Conservation (phyloP, 164 flowering plant species). For the Magnolia sinica region DNA sequence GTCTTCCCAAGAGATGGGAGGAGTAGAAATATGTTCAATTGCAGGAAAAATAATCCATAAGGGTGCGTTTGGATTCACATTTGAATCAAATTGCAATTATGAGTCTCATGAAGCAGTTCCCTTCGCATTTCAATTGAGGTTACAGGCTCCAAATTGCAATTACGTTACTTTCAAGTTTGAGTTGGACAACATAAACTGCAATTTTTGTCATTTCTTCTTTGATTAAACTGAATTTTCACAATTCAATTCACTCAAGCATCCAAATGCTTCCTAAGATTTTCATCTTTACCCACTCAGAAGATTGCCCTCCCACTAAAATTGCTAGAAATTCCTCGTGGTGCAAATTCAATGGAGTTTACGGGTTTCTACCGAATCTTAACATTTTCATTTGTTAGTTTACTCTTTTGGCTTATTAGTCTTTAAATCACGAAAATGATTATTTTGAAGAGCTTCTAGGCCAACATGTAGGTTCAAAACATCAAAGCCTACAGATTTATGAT, state of each 20-base stretch:
- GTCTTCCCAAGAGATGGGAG: background rate
- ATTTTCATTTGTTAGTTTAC: background rate
- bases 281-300: background rate
- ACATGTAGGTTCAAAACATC: background rate
- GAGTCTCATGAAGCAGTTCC: no score
- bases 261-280: background rate
- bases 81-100: background rate
- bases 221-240: background rate
- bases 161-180: background rate
- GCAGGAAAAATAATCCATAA: background rate
- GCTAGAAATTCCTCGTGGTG: background rate
- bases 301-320: background rate
- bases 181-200: background rate
- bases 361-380: background rate
- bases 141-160: background rate
- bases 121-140: no score
- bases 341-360: background rate
- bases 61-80: background rate
- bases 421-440: background rate
- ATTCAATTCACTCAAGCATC: background rate
- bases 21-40: background rate
- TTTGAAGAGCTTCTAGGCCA: background rate
- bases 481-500: background rate
- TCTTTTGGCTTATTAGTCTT: background rate
- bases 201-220: background rate